Base-by-base conservation (phyloP, 441 rosid species). In the Populus hybrid region DNA sequence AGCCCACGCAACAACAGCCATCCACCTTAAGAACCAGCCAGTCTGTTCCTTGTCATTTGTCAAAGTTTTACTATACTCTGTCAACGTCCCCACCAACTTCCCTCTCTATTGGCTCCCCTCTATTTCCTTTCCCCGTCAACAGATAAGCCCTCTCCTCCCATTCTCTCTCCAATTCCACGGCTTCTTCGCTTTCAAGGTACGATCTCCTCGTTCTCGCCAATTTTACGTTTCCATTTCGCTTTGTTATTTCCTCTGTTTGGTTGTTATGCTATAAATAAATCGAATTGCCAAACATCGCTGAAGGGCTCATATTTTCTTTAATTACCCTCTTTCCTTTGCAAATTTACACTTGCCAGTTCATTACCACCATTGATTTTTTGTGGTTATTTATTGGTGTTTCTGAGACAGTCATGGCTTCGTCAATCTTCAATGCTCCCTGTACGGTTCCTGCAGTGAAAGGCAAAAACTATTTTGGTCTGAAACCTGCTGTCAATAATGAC, bases 391-490 rank as follows among this genome's bases (percentile, higher is more conserved):
- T 8, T 42, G 14, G 10, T 45, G 28, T 45, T 26, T 71, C 11
- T 4, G 20, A 11, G 24, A 7, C 70, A 72, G 76, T 21, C 20
- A 81, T 83, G 85, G 79, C 83, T 29, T 79, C 83, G 0, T 71
- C 79, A 26, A 74, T 74, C 35, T 74, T 82, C 70, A 76, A 59
- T 68, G 21, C 68, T 70, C 20, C 71, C 23, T 77, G 26, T 23
- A 59, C 74, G 10, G 40, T 33, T 16, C 85, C 81, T 71, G 76
- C 67, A 6, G 31, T 50, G 40, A 79, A 79, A 33, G 78, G 71
- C 64, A 66, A 77, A 9, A 45, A n/a, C 42, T 74, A 79, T 65
- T 68, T 35, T 18, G 71, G 72, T 61, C 68, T 82, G 24, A 83
- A 71, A 64, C 79, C 81, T 2, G 35, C 73, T 4, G 38, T 74